Evolutionary conservation across 805 yeast species (phyloP), one percentile per base, ranked within the genome.

Genomic region (Nakazawaea holstii): DNA sequence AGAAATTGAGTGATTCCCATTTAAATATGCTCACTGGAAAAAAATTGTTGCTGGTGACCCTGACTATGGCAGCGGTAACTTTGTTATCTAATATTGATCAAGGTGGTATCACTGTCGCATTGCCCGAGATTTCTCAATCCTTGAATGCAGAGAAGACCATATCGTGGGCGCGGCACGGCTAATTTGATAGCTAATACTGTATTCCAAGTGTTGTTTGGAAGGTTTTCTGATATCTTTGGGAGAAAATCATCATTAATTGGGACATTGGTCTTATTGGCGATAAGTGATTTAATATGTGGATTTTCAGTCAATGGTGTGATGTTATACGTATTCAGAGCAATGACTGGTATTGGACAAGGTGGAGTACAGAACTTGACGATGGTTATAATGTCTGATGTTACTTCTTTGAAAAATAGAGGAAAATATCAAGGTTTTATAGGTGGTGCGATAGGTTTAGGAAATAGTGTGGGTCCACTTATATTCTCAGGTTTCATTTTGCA

Each of bases 141-240:
- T 60, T 77, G 41, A 50, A 72, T 33, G 73, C 78, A 8, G 64
- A 67, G 37, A 62, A 62, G 14, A 65, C 77, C 4, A 76, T 77
- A 39, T 68, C 74, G 44, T 76, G 82, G 83, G 80, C 76, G 51
- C 1, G 80, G 80, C n/a, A 72, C 82, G 1, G 72, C 80, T 14
- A 65, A 73, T 17, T 61, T 76, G 24, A 68, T 78, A 45, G 74
- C 80, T 6, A 72, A 74, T 47, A 68, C 78, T 50, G 70, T 72
- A n/a, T 74, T 77, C 52, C 82, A 78, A 52, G 73, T 76, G 2
- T 57, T 76, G 6, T 72, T 72, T 51, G 82, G 82, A 2, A 59
- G 84, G 36, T 53, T 76, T 17, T 70, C 79, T 3, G 83, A 78
- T 58, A 75, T 77, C 5, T 74, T 77, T 55, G 80, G 80, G 3